Conservation (phyloP, 1,284 basidiomycete species). For the Leccinum angustisporum region DNA sequence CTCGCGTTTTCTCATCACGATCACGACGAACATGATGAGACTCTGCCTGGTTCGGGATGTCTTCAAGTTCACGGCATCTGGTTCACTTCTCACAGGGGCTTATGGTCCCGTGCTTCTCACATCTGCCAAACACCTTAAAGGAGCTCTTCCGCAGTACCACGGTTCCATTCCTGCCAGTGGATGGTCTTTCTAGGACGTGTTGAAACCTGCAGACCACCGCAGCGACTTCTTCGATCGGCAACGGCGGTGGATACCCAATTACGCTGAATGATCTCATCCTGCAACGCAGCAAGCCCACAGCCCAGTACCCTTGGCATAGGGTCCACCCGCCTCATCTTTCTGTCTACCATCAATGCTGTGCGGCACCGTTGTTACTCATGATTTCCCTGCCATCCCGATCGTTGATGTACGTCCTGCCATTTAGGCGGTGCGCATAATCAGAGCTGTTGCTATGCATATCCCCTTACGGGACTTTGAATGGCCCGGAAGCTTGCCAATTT, state of each 20-base stretch:
- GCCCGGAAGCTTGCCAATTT: constrained; percentile 5
- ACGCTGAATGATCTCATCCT: constrained; percentile 20
- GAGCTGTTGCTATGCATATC: constrained; percentile 16
- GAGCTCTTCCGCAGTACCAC: constrained; percentile 17
- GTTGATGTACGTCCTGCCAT: neutral
- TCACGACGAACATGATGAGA: constrained; percentile 18
- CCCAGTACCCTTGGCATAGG: constrained; percentile 24
- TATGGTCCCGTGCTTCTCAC: constrained; percentile 20
- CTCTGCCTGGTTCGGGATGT: neutral
- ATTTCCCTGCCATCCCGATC: constrained; percentile 7
- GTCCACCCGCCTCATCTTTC: constrained; percentile 7
- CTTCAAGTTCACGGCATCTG: constrained; percentile 13
- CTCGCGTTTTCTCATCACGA: constrained; percentile 22
- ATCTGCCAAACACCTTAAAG: constrained; percentile 13
- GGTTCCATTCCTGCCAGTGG: constrained; percentile 27
- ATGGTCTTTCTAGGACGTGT: constrained; percentile 24
- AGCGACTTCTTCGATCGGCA: constrained; percentile 31
- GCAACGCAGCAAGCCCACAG: constrained; percentile 28
- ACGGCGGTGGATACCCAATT: constrained; percentile 19
- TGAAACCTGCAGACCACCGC: constrained; percentile 14
- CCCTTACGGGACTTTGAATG: constrained; percentile 6
- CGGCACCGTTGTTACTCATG: constrained; percentile 5
- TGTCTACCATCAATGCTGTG: constrained; percentile 11
- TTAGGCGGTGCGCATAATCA: constrained; percentile 14
- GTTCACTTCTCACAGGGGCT: constrained; percentile 21